Percentiles rank a stretch among this genome's conserved stretches.
phyloP scores from a whole-genome alignment of 1,284 basidiomycete species.

The Acaromyces ingoldii region DNA sequence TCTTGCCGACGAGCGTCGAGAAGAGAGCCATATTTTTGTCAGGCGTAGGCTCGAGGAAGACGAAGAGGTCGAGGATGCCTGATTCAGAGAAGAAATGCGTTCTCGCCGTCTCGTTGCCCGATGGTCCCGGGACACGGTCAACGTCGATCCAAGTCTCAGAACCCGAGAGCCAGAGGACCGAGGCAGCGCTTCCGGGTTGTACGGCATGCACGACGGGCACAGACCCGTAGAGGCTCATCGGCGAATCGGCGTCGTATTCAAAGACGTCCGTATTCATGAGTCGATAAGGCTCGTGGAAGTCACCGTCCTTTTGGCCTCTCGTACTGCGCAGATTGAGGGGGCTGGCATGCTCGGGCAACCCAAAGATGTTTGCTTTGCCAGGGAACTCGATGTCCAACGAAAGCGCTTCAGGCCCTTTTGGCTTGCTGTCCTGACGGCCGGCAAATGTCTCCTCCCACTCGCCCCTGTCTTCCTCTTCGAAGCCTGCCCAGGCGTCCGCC shows the following conservation, averaged over 20 bases:
- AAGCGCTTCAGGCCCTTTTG: constrained; percentile 94
- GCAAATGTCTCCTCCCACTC: constrained; percentile 82
- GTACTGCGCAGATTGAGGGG: constrained; percentile 70
- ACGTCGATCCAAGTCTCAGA: constrained; percentile 94
- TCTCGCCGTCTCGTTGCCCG: constrained; percentile 49
- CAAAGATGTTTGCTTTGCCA: constrained; percentile 79
- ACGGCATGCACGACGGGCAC: constrained; percentile 76
- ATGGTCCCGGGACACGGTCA: constrained; percentile 46
- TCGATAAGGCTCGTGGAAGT: constrained; percentile 73
- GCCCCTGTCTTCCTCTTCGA: constrained; percentile 61
- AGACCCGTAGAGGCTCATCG: constrained; percentile 68
- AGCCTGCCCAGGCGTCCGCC: constrained; percentile 35
- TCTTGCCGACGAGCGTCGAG: constrained; percentile 74
- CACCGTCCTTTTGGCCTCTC: constrained; percentile 27
- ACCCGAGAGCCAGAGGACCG: constrained; percentile 80
- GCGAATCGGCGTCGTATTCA: constrained; percentile 85
- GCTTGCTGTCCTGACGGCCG: constrained; percentile 84
- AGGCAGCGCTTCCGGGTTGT: constrained; percentile 67
- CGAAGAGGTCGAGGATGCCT: constrained; percentile 87
- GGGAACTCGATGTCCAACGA: constrained; percentile 92
- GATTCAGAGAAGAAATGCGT: constrained; percentile 98
- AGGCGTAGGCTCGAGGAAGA: constrained; percentile 83
- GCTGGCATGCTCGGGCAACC: constrained; percentile 94
- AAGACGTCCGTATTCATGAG: constrained; percentile 96
- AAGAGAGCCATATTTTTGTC: constrained; percentile 79